Percentiles rank a stretch among this genome's conserved stretches.
phyloP scores from a whole-genome alignment of 2,329 filamentous ascomycete species.

The Hymenoscyphus scutula region DNA sequence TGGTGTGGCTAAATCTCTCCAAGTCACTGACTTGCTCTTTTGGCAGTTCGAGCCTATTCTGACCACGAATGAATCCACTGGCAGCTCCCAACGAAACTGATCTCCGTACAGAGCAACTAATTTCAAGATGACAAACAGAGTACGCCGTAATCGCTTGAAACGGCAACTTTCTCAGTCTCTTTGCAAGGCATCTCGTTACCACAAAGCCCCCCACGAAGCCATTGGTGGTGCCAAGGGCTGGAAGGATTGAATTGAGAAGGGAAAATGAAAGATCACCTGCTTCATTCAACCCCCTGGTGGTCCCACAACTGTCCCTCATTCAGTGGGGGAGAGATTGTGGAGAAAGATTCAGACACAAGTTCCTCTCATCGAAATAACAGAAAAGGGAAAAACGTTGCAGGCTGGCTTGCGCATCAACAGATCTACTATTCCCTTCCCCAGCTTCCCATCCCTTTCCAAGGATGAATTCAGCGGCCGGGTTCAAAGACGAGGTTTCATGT shows the following conservation, averaged over 20 bases:
- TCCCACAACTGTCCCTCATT: background rate
- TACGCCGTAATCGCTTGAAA: background rate
- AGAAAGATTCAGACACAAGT: background rate
- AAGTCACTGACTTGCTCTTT: background rate
- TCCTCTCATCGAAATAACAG: background rate
- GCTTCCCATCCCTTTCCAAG: background rate
- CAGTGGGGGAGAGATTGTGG: background rate
- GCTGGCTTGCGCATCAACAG: background rate
- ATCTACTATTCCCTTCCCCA: background rate
- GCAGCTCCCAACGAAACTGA: background rate
- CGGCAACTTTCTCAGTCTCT: background rate
- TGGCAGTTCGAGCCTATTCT: background rate
- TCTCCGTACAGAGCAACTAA: background rate
- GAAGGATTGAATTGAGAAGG: slow-evolving; percentile 1
- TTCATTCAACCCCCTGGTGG: background rate
- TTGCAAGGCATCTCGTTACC: background rate
- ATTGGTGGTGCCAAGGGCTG: background rate
- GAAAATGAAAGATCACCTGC: slow-evolving; percentile 2
- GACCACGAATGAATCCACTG: background rate
- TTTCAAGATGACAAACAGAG: background rate
- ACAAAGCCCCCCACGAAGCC: background rate
- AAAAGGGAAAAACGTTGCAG: background rate
- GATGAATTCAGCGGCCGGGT: background rate
- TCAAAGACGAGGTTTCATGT: background rate
- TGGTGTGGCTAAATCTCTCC: background rate